phyloP scores from a whole-genome alignment of 306 rosid species.

The Acmispon strigosus region DNA sequence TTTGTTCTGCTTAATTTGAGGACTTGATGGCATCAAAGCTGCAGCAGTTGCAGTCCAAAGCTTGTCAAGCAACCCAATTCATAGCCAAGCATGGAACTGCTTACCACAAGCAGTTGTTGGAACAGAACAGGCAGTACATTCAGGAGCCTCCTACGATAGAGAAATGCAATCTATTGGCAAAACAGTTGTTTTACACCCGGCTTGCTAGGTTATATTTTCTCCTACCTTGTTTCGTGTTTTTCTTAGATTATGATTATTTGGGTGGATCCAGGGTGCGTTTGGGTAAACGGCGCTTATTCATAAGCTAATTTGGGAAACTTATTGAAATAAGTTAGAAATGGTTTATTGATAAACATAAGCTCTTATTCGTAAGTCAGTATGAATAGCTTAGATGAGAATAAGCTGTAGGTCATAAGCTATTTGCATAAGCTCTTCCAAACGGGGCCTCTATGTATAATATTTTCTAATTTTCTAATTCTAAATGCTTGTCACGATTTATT shows the following conservation, averaged over 20 bases:
- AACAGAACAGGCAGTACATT: conserved; percentile 80
- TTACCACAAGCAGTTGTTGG: conserved; percentile 79
- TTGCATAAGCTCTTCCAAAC: too few relatives aligned
- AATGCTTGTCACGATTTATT: background rate
- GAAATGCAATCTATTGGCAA: conserved; percentile 68
- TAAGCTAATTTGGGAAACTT: too few relatives aligned
- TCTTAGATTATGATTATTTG: background rate
- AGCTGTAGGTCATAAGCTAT: too few relatives aligned
- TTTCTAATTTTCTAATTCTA: background rate
- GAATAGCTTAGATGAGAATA: too few relatives aligned
- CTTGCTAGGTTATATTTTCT: conserved; percentile 71
- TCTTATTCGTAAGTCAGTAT: too few relatives aligned
- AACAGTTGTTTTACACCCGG: conserved; percentile 85
- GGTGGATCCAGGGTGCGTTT: too few relatives aligned
- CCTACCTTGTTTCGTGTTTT: background rate
- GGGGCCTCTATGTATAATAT: background rate
- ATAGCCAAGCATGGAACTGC: conserved; percentile 49
- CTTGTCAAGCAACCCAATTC: conserved; percentile 71
- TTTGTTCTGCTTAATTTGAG: conserved; percentile 8
- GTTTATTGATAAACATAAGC: too few relatives aligned
- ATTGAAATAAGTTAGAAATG: too few relatives aligned
- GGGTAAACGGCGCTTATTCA: too few relatives aligned
- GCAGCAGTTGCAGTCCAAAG: conserved; percentile 74
- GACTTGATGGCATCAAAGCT: conserved; percentile 66
- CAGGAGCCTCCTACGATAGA: conserved; percentile 87